A percentile compares a stretch with the other conserved stretches of the same genome.
These are phyloP conservation scores for Phytophthora megakarya DNA, from an alignment of 352 stramenopile species.

Conservation along the genomic window DNA sequence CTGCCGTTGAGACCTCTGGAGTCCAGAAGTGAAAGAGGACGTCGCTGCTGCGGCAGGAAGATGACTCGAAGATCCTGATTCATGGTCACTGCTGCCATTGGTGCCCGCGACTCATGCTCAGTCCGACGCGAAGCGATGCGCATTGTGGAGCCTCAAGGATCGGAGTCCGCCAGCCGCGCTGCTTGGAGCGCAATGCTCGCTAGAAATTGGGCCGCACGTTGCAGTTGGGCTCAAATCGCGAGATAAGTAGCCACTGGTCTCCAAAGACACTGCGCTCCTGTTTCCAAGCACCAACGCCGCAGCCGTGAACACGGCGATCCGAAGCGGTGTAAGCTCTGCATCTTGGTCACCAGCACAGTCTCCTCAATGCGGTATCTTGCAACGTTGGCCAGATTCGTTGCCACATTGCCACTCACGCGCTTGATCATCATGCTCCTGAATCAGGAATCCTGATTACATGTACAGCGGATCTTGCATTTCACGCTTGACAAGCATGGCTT, in stretches of 20 bases:
- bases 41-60: background rate
- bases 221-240: constrained; percentile 33
- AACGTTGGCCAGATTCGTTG: background rate
- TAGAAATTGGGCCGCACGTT: constrained; percentile 26
- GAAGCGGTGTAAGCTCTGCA: background rate
- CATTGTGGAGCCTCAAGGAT: constrained; percentile 18
- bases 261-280: constrained; percentile 27
- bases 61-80: constrained; percentile 20
- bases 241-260: constrained; percentile 27
- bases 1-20: background rate
- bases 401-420: background rate
- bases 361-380: constrained; percentile 21
- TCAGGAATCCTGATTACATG: constrained; percentile 1
- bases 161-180: constrained; percentile 13
- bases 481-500: constrained; percentile 18
- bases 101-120: constrained; percentile 2
- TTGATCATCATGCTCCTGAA: constrained; percentile 4
- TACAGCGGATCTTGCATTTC: background rate
- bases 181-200: constrained; percentile 11
- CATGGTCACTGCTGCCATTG: constrained; percentile 9
- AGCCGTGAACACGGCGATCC: background rate
- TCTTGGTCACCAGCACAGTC: background rate
- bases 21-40: constrained; percentile 13
- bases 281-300: constrained; percentile 18
- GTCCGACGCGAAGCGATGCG: background rate